Conservation (phyloP, 441 rosid species). For the Corymbia citriodora region DNA sequence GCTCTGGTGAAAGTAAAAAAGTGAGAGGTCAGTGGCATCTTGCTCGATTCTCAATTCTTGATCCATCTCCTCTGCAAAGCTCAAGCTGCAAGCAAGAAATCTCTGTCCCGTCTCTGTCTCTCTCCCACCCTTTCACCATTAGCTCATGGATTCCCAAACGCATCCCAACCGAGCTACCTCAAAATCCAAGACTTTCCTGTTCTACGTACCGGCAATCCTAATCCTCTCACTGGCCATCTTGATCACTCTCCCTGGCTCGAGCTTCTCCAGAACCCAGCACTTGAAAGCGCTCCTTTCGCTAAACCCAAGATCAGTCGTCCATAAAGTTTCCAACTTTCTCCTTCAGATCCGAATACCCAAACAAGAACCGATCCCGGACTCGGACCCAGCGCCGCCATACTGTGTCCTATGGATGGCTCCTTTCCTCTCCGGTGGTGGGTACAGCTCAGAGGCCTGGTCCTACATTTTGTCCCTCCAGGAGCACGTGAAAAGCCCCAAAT, state of each 20-base stretch:
- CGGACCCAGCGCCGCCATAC: conserved; percentile 20
- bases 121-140: conserved; percentile 1
- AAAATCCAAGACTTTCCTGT: conserved; percentile 19
- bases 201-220: conserved; percentile 30
- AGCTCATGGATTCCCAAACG: conserved; percentile 7
- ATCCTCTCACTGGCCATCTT: conserved; percentile 41
- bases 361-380: conserved; percentile 1
- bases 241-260: conserved; percentile 23
- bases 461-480: conserved; percentile 52
- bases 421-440: conserved; percentile 89
- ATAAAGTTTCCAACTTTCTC: conserved; percentile 15
- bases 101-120: not conserved
- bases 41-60: not conserved
- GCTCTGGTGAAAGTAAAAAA: not conserved
- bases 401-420: conserved; percentile 94
- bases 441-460: conserved; percentile 89
- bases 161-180: conserved; percentile 5
- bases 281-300: conserved; percentile 28
- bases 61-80: not conserved
- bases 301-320: conserved; percentile 21
- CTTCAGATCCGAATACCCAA: conserved; percentile 1
- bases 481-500: conserved; percentile 24
- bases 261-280: conserved; percentile 25
- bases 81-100: not conserved
- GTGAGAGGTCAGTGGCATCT: not conserved